Conservation (phyloP, 169 alveolate species). For the Cardiosporidium cionae region DNA sequence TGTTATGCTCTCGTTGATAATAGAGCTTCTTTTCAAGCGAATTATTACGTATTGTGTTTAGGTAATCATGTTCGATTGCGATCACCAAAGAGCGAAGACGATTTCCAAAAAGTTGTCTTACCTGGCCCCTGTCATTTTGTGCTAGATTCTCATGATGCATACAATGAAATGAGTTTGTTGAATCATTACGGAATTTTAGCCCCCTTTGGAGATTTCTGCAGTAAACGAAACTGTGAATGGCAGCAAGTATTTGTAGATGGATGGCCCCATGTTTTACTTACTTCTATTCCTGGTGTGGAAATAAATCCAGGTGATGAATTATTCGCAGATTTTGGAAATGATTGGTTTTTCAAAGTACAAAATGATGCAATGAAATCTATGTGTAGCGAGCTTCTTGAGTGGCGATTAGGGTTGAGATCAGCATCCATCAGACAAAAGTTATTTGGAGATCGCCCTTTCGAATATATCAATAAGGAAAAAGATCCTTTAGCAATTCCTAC, state of each 20-base stretch:
- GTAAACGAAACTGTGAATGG: conserved; percentile 76
- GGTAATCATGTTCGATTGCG: not conserved
- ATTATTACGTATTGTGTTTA: not conserved
- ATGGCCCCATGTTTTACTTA: conserved; percentile 55
- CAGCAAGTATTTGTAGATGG: conserved; percentile 59
- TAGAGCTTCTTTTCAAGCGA: too few species aligned
- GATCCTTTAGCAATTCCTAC: not conserved
- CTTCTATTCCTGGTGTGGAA: conserved; percentile 53
- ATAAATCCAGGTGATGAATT: conserved; percentile 77
- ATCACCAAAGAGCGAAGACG: not conserved
- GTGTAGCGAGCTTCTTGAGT: conserved; percentile 50
- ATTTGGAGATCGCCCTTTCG: not conserved
- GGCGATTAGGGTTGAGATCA: conserved; percentile 31
- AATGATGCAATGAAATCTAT: conserved; percentile 56
- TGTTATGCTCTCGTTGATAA: too few species aligned
- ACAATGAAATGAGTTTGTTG: conserved; percentile 76
- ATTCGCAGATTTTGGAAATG: conserved; percentile 80
- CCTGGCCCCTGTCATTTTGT: conserved; percentile 74
- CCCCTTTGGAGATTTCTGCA: conserved; percentile 62
- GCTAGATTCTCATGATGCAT: conserved; percentile 69
- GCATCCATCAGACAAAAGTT: not conserved
- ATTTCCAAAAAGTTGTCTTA: conserved; percentile 43
- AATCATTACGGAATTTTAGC: conserved; percentile 71
- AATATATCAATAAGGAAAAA: not conserved
- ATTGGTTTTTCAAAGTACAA: conserved; percentile 74